Conservation (phyloP, 495 filamentous ascomycete species). For the Neurospora discreta region DNA sequence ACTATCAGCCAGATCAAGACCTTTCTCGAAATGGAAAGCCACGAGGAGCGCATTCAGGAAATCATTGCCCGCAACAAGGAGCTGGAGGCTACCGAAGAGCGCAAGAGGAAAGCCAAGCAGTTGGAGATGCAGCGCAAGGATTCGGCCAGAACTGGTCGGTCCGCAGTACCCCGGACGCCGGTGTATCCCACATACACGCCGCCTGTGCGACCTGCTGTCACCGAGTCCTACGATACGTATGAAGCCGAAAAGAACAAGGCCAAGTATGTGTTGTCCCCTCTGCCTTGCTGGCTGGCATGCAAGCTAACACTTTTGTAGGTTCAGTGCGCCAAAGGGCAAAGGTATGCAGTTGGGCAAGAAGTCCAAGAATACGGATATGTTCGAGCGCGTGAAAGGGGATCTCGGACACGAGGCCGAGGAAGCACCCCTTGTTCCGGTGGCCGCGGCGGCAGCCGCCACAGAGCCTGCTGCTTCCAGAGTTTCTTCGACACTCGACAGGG, state of each 20-base stretch:
- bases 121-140: conserved; percentile 97
- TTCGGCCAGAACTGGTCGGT: conserved; percentile 45
- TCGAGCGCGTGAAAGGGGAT: conserved; percentile 85
- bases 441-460: conserved; percentile 41
- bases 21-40: conserved; percentile 97
- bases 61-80: conserved; percentile 99
- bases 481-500: conserved; percentile 58
- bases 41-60: conserved; percentile 96
- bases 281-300: neutral
- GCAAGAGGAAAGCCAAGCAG: conserved; percentile 96
- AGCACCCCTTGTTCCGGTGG: conserved; percentile 60
- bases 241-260: conserved; percentile 94
- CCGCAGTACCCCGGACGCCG: conserved; percentile 54
- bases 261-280: conserved; percentile 42
- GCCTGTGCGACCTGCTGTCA: conserved; percentile 55
- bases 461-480: conserved; percentile 48
- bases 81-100: conserved; percentile 91
- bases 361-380: conserved; percentile 91
- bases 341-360: conserved; percentile 99
- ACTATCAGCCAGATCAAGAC: conserved; percentile 94
- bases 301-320: conserved; percentile 21
- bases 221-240: conserved; percentile 83
- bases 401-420: conserved; percentile 69
- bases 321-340: conserved; percentile 70
- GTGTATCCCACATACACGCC: conserved; percentile 85